Evolutionary conservation across 2,329 filamentous ascomycete genomes (phyloP).

Genomic region (Knufia fluminis): DNA sequence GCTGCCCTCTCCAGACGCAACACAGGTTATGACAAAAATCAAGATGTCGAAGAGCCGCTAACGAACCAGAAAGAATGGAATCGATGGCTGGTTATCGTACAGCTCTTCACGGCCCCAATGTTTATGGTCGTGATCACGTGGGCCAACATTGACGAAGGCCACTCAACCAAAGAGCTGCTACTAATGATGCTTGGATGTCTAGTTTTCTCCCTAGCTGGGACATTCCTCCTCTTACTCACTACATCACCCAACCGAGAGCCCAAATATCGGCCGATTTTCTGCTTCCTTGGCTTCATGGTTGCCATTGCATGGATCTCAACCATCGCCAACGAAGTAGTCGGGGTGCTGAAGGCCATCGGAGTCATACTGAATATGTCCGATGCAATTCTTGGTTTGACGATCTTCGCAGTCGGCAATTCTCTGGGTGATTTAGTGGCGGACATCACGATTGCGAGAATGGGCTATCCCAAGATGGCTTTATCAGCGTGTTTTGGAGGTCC

Average conservation of each 20-base stretch:
- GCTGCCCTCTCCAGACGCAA: conserved; percentile 21
- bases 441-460: conserved; percentile 84
- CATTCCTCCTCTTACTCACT: conserved; percentile 57
- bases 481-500: conserved; percentile 97
- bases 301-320: conserved; percentile 94
- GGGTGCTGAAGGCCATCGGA: conserved; percentile 83
- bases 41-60: conserved; percentile 26
- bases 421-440: conserved; percentile 90
- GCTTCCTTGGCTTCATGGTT: conserved; percentile 82
- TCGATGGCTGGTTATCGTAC: conserved; percentile 76
- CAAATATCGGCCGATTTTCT: conserved; percentile 67
- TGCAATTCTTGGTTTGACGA: conserved; percentile 84
- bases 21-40: conserved; percentile 33
- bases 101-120: conserved; percentile 76
- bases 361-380: conserved; percentile 81
- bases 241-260: conserved; percentile 61
- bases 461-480: conserved; percentile 91
- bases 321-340: conserved; percentile 90
- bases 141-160: conserved; percentile 43
- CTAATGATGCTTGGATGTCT: conserved; percentile 56
- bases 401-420: conserved; percentile 94
- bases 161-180: conserved; percentile 39
- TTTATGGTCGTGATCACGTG: conserved; percentile 70
- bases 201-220: conserved; percentile 55
- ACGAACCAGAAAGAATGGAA: conserved; percentile 57